Evolutionary conservation across 331 rosid genomes (phyloP).

Genomic region (Rhamnella rubrinervis): DNA sequence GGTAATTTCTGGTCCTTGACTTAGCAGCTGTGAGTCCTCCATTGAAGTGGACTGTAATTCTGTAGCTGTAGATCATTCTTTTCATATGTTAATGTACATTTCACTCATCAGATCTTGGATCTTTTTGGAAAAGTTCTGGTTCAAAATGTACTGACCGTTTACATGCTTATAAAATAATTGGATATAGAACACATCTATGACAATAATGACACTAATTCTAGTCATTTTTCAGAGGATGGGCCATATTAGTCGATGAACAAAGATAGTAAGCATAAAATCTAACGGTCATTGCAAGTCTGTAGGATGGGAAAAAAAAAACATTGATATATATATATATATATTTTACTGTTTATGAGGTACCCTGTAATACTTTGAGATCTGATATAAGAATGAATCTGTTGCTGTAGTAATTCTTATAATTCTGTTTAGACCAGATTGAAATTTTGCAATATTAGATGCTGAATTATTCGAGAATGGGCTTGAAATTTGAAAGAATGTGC

Average conservation of each 20-base stretch:
- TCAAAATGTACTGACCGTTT: not conserved
- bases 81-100: conserved; percentile 15
- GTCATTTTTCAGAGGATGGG: not conserved
- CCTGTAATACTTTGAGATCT: not conserved
- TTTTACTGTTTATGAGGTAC: not conserved
- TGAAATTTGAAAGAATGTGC: not conserved
- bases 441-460: not conserved
- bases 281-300: not conserved
- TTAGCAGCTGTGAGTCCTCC: not conserved
- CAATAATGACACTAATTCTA: not conserved
- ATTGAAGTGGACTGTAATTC: conserved; percentile 17
- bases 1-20: conserved; percentile 11
- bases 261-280: too few relatives aligned
- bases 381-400: not conserved
- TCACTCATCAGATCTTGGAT: not conserved
- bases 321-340: too few relatives aligned
- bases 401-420: not conserved
- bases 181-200: not conserved
- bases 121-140: not conserved
- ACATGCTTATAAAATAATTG: not conserved
- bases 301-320: too few relatives aligned
- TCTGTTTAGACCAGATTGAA: not conserved
- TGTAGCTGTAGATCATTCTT: conserved; percentile 38
- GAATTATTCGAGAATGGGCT: not conserved
- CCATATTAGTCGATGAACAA: too few relatives aligned